Evolutionary conservation across 495 filamentous ascomycete species (phyloP), one percentile per base, ranked within the genome.

Genomic region (Echria macrotheca): DNA sequence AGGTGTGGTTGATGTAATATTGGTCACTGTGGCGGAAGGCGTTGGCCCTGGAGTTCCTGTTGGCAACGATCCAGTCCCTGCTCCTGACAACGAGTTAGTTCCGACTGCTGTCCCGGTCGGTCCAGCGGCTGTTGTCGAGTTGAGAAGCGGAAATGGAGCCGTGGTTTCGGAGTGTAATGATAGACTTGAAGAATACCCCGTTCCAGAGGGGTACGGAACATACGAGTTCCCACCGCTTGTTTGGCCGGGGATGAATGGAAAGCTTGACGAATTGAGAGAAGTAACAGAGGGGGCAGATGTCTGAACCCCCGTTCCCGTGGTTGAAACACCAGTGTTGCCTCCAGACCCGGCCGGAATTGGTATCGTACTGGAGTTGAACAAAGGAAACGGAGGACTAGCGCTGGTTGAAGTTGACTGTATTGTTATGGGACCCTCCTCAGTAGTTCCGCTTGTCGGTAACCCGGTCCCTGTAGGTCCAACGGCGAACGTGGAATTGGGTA

Each of bases 21-120:
- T n/a, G n/a, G n/a, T n/a, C n/a, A n/a, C n/a, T n/a, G n/a, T n/a
- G n/a, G n/a, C n/a, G n/a, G n/a, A n/a, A n/a, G n/a, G n/a, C n/a
- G n/a, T n/a, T n/a, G n/a, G n/a, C n/a, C n/a, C n/a, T n/a, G n/a
- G n/a, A n/a, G n/a, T n/a, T n/a, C n/a, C n/a, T n/a, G n/a, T n/a
- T n/a, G n/a, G n/a, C n/a, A n/a, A n/a, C n/a, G n/a, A n/a, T n/a
- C n/a, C n/a, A n/a, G n/a, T n/a, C n/a, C n/a, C n/a, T n/a, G n/a
- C n/a, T n/a, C n/a, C n/a, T n/a, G n/a, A n/a, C n/a, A n/a, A 9
- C 11, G n/a, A 14, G 19, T 44, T 33, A 11, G 23, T 3, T 6
- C 47, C 40, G 6, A 39, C 49, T 3, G 11, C 43, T 2, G 40
- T 50, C 21, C 37, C 41, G 17, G 50, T 56, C 19, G 52, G 48